Percentiles rank a stretch among this genome's conserved stretches.
These are phyloP conservation scores for Aspergillus amoenus DNA, from an alignment of 2,329 filamentous ascomycete species.

Conservation along the genomic window DNA sequence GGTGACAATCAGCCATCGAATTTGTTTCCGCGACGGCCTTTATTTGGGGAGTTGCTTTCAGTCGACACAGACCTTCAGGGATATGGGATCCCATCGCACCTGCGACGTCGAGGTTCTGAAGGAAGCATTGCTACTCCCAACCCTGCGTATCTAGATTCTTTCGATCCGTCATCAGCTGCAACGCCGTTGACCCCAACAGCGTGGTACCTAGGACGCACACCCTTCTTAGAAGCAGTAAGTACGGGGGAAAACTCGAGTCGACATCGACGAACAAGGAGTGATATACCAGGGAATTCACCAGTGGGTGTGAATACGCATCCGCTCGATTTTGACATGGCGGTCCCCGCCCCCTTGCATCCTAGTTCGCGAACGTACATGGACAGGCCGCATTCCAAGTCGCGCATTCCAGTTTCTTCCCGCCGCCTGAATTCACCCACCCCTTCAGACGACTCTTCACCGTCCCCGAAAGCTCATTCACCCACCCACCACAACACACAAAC, in stretches of 20 bases:
- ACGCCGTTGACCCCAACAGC: conserved; percentile 66
- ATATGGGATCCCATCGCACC: conserved; percentile 59
- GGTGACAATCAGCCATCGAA: conserved; percentile 20
- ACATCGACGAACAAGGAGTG: conserved; percentile 54
- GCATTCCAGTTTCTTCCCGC: conserved; percentile 46
- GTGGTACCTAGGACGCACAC: conserved; percentile 58
- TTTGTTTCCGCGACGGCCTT: conserved; percentile 51
- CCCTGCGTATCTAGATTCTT: conserved; percentile 42
- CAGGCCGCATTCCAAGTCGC: conserved; percentile 41
- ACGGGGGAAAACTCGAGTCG: conserved; percentile 21
- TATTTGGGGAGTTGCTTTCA: conserved; percentile 75
- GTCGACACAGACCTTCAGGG: conserved; percentile 53
- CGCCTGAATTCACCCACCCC: conserved; percentile 41
- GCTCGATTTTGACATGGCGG: conserved; percentile 36
- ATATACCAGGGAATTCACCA: conserved; percentile 48
- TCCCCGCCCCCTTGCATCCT: conserved; percentile 31
- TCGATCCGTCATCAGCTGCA: conserved; percentile 42
- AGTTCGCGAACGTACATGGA: conserved; percentile 25
- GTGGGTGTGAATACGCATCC: conserved; percentile 29
- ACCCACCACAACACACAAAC: conserved; percentile 31
- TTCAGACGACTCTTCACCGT: conserved; percentile 40
- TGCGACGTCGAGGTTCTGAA: conserved; percentile 67
- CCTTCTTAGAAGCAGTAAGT: conserved; percentile 44
- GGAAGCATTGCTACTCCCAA: conserved; percentile 61
- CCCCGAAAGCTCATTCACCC: conserved; percentile 35